Evolutionary conservation across 768 basidiomycete species (phyloP).

Genomic region (Austroboletus festivus): DNA sequence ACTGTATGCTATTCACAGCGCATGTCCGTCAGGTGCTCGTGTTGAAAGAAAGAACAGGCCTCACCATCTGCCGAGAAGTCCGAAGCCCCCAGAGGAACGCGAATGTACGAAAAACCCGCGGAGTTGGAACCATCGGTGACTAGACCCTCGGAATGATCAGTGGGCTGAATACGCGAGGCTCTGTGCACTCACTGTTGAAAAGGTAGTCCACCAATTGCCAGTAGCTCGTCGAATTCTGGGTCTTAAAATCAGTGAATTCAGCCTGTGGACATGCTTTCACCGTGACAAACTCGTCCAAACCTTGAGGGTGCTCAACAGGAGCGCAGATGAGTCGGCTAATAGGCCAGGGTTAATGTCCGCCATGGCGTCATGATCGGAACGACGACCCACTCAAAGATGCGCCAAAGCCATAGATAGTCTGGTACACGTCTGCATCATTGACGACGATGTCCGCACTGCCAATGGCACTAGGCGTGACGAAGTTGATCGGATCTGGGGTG

Average conservation of each 20-base stretch:
- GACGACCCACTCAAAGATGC: slow-evolving; percentile 53
- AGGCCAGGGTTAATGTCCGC: slow-evolving; percentile 1
- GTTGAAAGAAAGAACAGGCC: slow-evolving; percentile 7
- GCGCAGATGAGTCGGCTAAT: slow-evolving; percentile 70
- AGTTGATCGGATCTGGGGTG: slow-evolving; percentile 30
- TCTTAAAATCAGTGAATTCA: slow-evolving; percentile 35
- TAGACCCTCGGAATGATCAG: slow-evolving; percentile 13
- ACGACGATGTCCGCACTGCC: slow-evolving; percentile 63
- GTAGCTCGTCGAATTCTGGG: slow-evolving; percentile 52
- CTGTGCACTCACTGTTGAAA: slow-evolving; percentile 40
- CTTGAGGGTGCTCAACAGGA: slow-evolving; percentile 61
- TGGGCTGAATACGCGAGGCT: not conserved
- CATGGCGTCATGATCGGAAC: not conserved
- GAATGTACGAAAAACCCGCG: slow-evolving; percentile 67
- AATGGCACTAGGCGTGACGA: slow-evolving; percentile 45
- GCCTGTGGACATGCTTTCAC: not conserved
- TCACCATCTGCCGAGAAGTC: slow-evolving; percentile 64
- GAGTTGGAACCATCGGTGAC: slow-evolving; percentile 57
- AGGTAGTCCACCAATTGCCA: slow-evolving; percentile 55
- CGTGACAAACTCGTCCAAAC: too few relatives aligned
- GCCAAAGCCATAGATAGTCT: slow-evolving; percentile 66
- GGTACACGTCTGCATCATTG: slow-evolving; percentile 52
- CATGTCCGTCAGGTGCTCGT: slow-evolving; percentile 4
- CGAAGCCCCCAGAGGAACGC: slow-evolving; percentile 68
- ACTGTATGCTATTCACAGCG: slow-evolving; percentile 49